These are phyloP conservation scores for Myriosclerotinia scirpicola DNA, from an alignment of 2,329 filamentous ascomycete genomes.

Conservation along the genomic window DNA sequence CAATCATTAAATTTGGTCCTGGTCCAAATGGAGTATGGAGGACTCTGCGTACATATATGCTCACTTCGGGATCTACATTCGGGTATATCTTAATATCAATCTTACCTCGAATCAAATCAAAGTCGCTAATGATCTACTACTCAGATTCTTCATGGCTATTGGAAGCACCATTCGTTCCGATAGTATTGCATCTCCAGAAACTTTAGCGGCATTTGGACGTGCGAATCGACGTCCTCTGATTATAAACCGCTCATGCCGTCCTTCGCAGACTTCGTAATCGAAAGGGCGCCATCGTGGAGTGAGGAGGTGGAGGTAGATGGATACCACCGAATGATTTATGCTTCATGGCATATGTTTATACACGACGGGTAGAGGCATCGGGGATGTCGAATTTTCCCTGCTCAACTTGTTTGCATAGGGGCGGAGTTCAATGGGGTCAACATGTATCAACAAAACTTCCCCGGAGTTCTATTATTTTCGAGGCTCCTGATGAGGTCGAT, in stretches of 20 bases:
- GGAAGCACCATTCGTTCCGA: conserved; percentile 95
- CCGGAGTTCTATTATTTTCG: background rate
- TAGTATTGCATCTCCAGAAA: conserved; percentile 63
- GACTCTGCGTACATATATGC: conserved; percentile 95
- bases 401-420: conserved; percentile 20
- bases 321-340: background rate
- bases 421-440: conserved; percentile 19
- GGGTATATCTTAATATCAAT: conserved; percentile 59
- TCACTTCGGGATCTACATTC: conserved; percentile 91
- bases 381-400: background rate
- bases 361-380: background rate
- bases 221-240: conserved; percentile 75
- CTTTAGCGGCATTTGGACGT: conserved; percentile 72
- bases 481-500: conserved; percentile 11
- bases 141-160: conserved; percentile 95
- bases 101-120: background rate
- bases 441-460: conserved; percentile 14
- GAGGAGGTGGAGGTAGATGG: background rate
- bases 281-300: background rate
- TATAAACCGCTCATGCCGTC: conserved; percentile 42
- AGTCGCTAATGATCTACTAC: conserved; percentile 16
- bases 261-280: conserved; percentile 7
- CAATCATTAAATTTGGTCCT: conserved; percentile 92
- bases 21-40: conserved; percentile 92
- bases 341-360: conserved; percentile 13